phyloP scores from a whole-genome alignment of 495 filamentous ascomycete species.

The Elaphomyces granulatus region DNA sequence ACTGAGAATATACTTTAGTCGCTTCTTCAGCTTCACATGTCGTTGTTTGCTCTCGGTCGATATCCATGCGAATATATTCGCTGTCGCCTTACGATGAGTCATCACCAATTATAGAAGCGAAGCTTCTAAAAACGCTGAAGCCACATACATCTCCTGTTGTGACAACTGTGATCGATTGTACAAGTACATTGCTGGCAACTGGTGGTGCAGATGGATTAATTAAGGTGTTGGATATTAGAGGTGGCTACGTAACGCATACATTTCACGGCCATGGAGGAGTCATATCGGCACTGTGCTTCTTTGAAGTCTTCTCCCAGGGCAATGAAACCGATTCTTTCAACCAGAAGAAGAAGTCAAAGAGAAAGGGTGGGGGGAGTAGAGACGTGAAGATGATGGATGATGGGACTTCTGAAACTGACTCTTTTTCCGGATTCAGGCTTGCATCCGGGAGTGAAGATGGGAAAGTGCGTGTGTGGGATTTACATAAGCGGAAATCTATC shows the following conservation, averaged over 20 bases:
- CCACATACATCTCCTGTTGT: slow-evolving; percentile 85
- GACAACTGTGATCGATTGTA: slow-evolving; percentile 66
- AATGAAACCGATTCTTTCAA: slow-evolving; percentile 17
- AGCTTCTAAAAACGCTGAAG: slow-evolving; percentile 65
- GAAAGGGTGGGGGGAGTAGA: slow-evolving; percentile 29
- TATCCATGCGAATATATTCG: slow-evolving; percentile 84
- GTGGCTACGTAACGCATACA: slow-evolving; percentile 86
- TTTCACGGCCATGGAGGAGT: slow-evolving; percentile 85
- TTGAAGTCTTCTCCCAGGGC: slow-evolving; percentile 44
- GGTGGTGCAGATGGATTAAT: slow-evolving; percentile 82
- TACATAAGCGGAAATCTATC: slow-evolving; percentile 64
- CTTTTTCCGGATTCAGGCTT: slow-evolving; percentile 43
- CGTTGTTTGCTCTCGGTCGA: slow-evolving; percentile 78
- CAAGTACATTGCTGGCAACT: slow-evolving; percentile 79
- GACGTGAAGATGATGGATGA: slow-evolving; percentile 32
- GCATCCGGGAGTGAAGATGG: slow-evolving; percentile 90
- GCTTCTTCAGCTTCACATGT: slow-evolving; percentile 79
- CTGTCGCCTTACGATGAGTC: slow-evolving; percentile 43
- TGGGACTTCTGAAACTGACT: slow-evolving; percentile 15
- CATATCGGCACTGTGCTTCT: slow-evolving; percentile 83
- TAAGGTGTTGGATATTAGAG: slow-evolving; percentile 92
- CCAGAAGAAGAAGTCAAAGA: slow-evolving; percentile 29
- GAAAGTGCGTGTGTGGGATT: slow-evolving; percentile 79
- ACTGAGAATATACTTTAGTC: slow-evolving; percentile 33
- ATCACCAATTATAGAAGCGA: slow-evolving; percentile 40